Base-by-base conservation (phyloP, 306 rosid species). In the Biancaea sappan region DNA sequence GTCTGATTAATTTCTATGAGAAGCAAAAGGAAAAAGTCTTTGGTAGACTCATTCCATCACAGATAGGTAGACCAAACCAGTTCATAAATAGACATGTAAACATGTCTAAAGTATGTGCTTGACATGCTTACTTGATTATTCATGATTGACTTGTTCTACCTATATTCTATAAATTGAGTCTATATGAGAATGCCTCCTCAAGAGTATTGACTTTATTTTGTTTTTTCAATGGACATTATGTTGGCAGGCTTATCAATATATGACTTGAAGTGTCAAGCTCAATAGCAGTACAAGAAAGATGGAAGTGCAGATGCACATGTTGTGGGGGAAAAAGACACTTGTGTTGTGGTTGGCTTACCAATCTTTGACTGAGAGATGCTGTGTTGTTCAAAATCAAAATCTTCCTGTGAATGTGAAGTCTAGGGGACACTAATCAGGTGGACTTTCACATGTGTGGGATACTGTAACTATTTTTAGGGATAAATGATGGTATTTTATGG, bases 351-450 rank as follows among this genome's bases (percentile, higher is more conserved):
- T 66, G 37, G 69, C 26, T 29, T 37, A n/a, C 22, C 19, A 16
- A 29, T 74, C 71, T 48, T 67, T 35, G 64, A 69, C 11, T 59
- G 75, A 38, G 71, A 56, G 26, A 29, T 38, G n/a, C 48, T 47
- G 60, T 69, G 73, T 59, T 78, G 75, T 64, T 74, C 50, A 41
- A 63, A 74, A 54, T 69, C 63, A 32, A 63, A 78, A 62, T 69
- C 41, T 3, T 69, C 38, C 12, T 61, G 44, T 54, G 67, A 69
- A 29, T 60, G 19, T 60, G 15, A 31, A n/a, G 21, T 47, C 58
- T 66, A 19, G 66, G 40, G 53, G 60, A 29, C 66, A 47, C 53
- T 53, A 54, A 72, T 65, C 40, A 21, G 21, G 18, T 34, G 34
- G 50, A 40, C 77, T 54, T 54, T 22, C 38, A 53, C 73, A 63